Percentiles rank a stretch among this genome's conserved stretches.
Conservation (phyloP, 2,329 filamentous ascomycete genomes). For the Penicillium fuscoglaucum region DNA sequence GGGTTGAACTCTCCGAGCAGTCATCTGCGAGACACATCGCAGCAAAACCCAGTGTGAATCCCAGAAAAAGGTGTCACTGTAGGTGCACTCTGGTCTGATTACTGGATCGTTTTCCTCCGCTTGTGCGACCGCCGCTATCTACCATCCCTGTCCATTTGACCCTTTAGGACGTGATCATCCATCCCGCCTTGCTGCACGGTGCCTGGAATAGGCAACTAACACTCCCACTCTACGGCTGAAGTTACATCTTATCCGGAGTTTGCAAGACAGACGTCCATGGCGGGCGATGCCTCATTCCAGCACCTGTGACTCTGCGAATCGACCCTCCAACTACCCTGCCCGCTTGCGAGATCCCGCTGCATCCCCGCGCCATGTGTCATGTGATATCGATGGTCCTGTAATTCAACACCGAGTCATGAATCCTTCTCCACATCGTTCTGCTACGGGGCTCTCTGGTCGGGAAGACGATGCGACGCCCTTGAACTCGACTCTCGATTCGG, state of each 20-base stretch:
- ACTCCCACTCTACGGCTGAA: background rate
- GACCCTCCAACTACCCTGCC: constrained; percentile 2
- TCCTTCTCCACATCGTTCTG: constrained; percentile 7
- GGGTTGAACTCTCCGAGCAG: constrained; percentile 4
- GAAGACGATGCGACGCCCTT: constrained; percentile 6
- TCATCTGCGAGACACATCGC: constrained; percentile 8
- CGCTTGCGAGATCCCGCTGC: constrained; percentile 2
- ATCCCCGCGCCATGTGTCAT: constrained; percentile 23
- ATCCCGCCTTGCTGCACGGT: constrained; percentile 2
- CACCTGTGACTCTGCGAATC: constrained; percentile 9
- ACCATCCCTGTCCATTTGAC: constrained; percentile 9
- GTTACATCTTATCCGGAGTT: background rate
- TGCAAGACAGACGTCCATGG: constrained; percentile 12
- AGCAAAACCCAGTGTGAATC: constrained; percentile 2
- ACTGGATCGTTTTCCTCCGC: constrained; percentile 10
- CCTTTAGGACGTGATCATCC: constrained; percentile 8
- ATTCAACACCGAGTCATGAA: constrained; percentile 22
- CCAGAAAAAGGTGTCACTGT: background rate
- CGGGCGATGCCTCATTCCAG: constrained; percentile 22
- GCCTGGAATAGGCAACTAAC: background rate
- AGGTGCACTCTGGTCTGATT: constrained; percentile 2
- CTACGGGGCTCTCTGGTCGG: constrained; percentile 1
- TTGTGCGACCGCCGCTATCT: constrained; percentile 18
- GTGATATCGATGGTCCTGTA: constrained; percentile 17
- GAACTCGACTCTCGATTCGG: background rate